Conservation (phyloP, 768 basidiomycete species). For the Amanita molliuscula region DNA sequence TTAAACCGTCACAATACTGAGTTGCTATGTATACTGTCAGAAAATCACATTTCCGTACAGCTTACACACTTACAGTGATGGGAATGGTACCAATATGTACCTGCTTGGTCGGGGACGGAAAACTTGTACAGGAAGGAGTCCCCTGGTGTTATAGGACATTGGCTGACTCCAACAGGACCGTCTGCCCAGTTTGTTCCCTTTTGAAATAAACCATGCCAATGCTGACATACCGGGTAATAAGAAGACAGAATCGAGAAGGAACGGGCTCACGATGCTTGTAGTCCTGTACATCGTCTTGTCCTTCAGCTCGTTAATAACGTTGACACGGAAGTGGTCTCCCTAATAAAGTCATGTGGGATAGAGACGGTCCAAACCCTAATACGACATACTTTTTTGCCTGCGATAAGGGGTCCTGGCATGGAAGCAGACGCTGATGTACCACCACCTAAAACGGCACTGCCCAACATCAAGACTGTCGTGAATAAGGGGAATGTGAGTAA, state of each 20-base stretch:
- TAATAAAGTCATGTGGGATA: background rate
- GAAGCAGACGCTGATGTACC: slow-evolving; percentile 4
- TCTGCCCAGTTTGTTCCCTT: slow-evolving; percentile 23
- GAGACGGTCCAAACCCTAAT: background rate
- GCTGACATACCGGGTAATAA: slow-evolving; percentile 9
- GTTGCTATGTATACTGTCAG: slow-evolving; percentile 1
- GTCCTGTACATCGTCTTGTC: slow-evolving; percentile 29
- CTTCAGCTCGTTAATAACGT: slow-evolving; percentile 27
- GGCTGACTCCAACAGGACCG: slow-evolving; percentile 26
- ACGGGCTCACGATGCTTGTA: slow-evolving; percentile 21
- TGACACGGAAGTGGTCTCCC: slow-evolving; percentile 27
- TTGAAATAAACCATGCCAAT: slow-evolving; percentile 43
- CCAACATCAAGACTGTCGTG: background rate
- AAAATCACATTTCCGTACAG: background rate
- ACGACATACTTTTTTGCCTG: slow-evolving; percentile 11
- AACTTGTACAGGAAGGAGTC: slow-evolving; percentile 31
- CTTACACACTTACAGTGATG: slow-evolving; percentile 17
- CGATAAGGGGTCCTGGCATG: slow-evolving; percentile 32
- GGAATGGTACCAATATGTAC: slow-evolving; percentile 23
- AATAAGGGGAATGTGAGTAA: background rate
- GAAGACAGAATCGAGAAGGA: background rate
- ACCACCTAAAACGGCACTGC: slow-evolving; percentile 14
- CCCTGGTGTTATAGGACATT: slow-evolving; percentile 30
- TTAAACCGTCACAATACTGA: slow-evolving; percentile 17
- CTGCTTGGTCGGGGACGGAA: slow-evolving; percentile 13